phyloP scores from a whole-genome alignment of 2,329 filamentous ascomycete genomes.

The Mollisiaceae sp. region DNA sequence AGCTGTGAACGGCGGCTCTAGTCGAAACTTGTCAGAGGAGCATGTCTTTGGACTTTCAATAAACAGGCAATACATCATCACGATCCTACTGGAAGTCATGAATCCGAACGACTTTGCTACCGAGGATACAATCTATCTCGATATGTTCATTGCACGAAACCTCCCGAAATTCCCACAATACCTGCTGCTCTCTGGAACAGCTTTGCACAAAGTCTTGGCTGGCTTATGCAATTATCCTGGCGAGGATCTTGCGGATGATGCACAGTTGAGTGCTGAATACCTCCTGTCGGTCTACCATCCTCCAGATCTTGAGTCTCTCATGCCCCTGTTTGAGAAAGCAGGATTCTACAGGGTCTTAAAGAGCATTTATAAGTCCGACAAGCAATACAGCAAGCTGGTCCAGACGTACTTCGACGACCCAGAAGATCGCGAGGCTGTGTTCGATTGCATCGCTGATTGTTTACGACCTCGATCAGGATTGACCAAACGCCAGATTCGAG shows the following conservation, averaged over 20 bases:
- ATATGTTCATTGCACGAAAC: conserved; percentile 98
- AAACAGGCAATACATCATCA: conserved; percentile 90
- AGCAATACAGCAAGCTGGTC: conserved; percentile 78
- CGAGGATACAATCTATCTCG: conserved; percentile 88
- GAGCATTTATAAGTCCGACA: conserved; percentile 80
- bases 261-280: conserved; percentile 96
- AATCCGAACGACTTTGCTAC: conserved; percentile 73
- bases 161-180: conserved; percentile 97
- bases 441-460: conserved; percentile 78
- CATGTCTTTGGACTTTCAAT: conserved; percentile 73
- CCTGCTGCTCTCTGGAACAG: conserved; percentile 85
- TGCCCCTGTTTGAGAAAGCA: conserved; percentile 78
- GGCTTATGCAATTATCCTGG: conserved; percentile 86
- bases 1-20: conserved; percentile 57
- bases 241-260: conserved; percentile 83
- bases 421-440: conserved; percentile 75
- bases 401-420: conserved; percentile 85
- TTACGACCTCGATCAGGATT: conserved; percentile 68
- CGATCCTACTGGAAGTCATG: conserved; percentile 91
- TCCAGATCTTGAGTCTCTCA: conserved; percentile 75
- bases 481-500: conserved; percentile 71
- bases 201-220: conserved; percentile 78
- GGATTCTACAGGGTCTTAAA: conserved; percentile 92
- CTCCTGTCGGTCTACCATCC: conserved; percentile 92
- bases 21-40: conserved; percentile 62